These are phyloP conservation scores for Straminergon stramineum DNA, from an alignment of 225 moss, liverwort and hornwort genomes.

Conservation along the genomic window DNA sequence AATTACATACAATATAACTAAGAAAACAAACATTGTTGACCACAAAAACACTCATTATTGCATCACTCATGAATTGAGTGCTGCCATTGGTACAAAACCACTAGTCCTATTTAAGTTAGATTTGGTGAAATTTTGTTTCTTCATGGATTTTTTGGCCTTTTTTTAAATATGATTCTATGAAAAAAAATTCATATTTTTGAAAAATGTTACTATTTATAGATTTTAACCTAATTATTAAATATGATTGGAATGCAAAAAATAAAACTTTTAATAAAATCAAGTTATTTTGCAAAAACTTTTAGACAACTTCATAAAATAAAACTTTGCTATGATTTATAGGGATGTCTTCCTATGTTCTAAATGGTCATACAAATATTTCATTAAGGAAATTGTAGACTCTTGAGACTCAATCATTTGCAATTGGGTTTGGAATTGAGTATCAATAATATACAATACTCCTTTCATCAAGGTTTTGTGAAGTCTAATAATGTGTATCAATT, in stretches of 20 bases:
- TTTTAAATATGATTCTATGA: too few species aligned
- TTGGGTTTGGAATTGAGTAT: not conserved
- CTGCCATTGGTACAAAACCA: not conserved
- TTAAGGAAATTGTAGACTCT: fast-evolving
- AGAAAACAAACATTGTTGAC: not conserved
- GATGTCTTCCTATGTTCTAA: fast-evolving
- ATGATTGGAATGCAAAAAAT: not conserved
- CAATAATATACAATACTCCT: fast-evolving
- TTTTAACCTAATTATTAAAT: not conserved
- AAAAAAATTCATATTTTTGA: not conserved
- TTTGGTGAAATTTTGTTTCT: fast-evolving
- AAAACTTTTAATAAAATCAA: not conserved
- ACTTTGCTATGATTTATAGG: too few species aligned
- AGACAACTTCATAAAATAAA: not conserved
- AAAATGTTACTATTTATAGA: not conserved
- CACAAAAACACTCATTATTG: not conserved
- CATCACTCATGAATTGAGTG: too few species aligned
- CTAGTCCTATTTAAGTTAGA: not conserved
- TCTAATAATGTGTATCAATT: not conserved
- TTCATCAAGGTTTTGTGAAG: not conserved
- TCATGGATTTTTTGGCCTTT: fast-evolving
- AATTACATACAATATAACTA: not conserved
- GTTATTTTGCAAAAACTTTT: not conserved
- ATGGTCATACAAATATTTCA: not conserved
- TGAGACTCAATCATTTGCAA: not conserved